These are phyloP conservation scores for Yamadazyma aaseri DNA, from an alignment of 1,139 yeast species.

Conservation along the genomic window DNA sequence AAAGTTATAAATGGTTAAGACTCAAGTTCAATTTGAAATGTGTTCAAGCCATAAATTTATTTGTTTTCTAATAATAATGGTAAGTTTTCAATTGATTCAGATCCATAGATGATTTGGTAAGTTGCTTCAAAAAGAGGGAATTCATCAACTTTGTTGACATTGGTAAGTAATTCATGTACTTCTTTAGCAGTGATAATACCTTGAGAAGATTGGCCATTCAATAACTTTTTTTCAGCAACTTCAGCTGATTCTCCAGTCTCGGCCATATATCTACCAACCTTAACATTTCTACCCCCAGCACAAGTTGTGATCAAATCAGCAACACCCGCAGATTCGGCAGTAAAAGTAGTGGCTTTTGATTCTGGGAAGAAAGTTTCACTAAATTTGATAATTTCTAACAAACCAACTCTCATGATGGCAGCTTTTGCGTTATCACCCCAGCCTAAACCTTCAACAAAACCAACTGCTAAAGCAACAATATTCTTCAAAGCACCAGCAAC, in stretches of 20 bases:
- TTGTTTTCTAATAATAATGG: slow-evolving; percentile 35
- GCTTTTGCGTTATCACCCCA: slow-evolving; percentile 99
- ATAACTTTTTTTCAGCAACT: slow-evolving; percentile 45
- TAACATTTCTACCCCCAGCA: slow-evolving; percentile 50
- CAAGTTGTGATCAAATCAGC: slow-evolving; percentile 52
- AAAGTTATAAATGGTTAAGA: too few relatives aligned
- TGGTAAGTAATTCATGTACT: slow-evolving; percentile 45
- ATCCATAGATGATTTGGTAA: slow-evolving; percentile 44
- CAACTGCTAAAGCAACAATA: slow-evolving; percentile 90
- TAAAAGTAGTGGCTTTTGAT: slow-evolving; percentile 40
- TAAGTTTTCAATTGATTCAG: slow-evolving; percentile 42
- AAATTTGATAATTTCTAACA: slow-evolving; percentile 72
- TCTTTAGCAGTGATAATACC: slow-evolving; percentile 50
- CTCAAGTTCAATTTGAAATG: too few relatives aligned
- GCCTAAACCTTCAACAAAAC: slow-evolving; percentile 91
- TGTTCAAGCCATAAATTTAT: neutral
- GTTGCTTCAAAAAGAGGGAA: slow-evolving; percentile 51
- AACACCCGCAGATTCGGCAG: slow-evolving; percentile 50
- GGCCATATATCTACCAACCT: slow-evolving; percentile 49
- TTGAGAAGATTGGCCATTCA: slow-evolving; percentile 52
- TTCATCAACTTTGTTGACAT: slow-evolving; percentile 30
- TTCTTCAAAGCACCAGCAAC: slow-evolving; percentile 95
- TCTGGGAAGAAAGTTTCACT: slow-evolving; percentile 35
- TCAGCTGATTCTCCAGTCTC: slow-evolving; percentile 43
- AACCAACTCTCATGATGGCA: slow-evolving; percentile 92